These are phyloP conservation scores for Blastobotrys persicus DNA, from an alignment of 1,139 yeast species.

Conservation along the genomic window DNA sequence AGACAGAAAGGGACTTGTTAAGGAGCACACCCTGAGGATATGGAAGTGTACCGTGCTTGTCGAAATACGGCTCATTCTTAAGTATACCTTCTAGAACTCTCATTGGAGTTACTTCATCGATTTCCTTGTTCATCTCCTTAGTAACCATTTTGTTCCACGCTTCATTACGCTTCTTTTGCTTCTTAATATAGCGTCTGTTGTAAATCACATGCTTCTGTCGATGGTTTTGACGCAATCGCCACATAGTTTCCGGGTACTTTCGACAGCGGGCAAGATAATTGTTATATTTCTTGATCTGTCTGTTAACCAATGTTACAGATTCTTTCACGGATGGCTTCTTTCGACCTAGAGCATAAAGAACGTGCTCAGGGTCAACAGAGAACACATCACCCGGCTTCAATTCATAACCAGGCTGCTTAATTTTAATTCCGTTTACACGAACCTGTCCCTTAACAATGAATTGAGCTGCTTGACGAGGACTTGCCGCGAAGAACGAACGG, in stretches of 20 bases:
- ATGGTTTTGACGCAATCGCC: constrained; percentile 49
- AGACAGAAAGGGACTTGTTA: constrained; percentile 28
- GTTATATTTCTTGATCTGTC: constrained; percentile 75
- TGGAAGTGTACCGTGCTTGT: constrained; percentile 28
- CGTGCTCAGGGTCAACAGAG: constrained; percentile 81
- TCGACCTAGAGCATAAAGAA: constrained; percentile 80
- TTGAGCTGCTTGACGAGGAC: constrained; percentile 91
- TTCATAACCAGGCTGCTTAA: constrained; percentile 77
- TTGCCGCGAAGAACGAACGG: constrained; percentile 90
- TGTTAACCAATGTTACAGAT: constrained; percentile 65
- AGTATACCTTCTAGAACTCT: constrained; percentile 44
- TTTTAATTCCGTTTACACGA: constrained; percentile 72
- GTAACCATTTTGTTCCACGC: constrained; percentile 35
- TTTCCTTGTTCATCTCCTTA: constrained; percentile 36
- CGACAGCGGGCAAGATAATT: constrained; percentile 58
- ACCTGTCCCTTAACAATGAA: constrained; percentile 82
- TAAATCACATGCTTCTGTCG: constrained; percentile 40
- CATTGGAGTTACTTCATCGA: constrained; percentile 34
- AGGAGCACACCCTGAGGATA: constrained; percentile 23
- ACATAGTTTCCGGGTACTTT: constrained; percentile 56
- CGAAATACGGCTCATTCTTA: constrained; percentile 39
- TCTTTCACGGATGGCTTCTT: constrained; percentile 71
- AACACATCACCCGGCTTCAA: constrained; percentile 84
- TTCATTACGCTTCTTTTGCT: constrained; percentile 17
- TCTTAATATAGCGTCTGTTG: constrained; percentile 18